These are phyloP conservation scores for Boletus pseudopeckii DNA, from an alignment of 768 basidiomycete species.

Conservation along the genomic window DNA sequence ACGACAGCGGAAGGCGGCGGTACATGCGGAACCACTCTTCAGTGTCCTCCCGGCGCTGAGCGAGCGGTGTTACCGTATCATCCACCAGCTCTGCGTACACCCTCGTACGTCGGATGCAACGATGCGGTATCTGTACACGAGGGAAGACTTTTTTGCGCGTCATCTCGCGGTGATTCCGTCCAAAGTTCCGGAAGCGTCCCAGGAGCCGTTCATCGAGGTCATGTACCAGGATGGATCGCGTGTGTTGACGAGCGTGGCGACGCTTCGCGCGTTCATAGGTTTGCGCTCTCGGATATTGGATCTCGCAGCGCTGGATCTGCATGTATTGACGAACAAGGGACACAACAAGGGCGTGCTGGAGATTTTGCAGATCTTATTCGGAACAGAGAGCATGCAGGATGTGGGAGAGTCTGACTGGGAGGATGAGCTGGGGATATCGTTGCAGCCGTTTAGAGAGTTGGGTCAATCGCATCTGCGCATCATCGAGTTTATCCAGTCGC, in stretches of 20 bases:
- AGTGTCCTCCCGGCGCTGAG: constrained; percentile 69
- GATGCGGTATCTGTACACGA: constrained; percentile 81
- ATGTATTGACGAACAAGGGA: constrained; percentile 75
- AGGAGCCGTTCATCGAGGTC: constrained; percentile 53
- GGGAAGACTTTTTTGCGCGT: constrained; percentile 85
- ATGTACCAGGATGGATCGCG: constrained; percentile 70
- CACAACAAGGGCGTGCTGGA: constrained; percentile 71
- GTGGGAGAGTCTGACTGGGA: constrained; percentile 37
- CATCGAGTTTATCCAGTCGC: constrained; percentile 82
- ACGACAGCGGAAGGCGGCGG: constrained; percentile 26
- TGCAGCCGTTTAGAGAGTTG: constrained; percentile 62
- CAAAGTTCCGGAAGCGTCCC: constrained; percentile 47
- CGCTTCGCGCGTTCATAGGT: constrained; percentile 73
- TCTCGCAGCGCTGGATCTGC: constrained; percentile 82
- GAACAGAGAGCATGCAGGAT: constrained; percentile 52
- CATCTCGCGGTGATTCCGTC: constrained; percentile 80
- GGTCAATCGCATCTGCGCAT: constrained; percentile 83
- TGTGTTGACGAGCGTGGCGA: constrained; percentile 62
- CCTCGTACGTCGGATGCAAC: constrained; percentile 75
- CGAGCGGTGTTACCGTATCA: constrained; percentile 78
- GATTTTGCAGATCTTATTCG: constrained; percentile 79
- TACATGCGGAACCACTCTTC: constrained; percentile 51
- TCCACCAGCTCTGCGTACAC: constrained; percentile 87
- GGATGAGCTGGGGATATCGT: constrained; percentile 33
- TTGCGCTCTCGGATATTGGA: constrained; percentile 84